These are phyloP conservation scores for Taphrina populina DNA, from an alignment of 1,139 yeast species.

Conservation along the genomic window DNA sequence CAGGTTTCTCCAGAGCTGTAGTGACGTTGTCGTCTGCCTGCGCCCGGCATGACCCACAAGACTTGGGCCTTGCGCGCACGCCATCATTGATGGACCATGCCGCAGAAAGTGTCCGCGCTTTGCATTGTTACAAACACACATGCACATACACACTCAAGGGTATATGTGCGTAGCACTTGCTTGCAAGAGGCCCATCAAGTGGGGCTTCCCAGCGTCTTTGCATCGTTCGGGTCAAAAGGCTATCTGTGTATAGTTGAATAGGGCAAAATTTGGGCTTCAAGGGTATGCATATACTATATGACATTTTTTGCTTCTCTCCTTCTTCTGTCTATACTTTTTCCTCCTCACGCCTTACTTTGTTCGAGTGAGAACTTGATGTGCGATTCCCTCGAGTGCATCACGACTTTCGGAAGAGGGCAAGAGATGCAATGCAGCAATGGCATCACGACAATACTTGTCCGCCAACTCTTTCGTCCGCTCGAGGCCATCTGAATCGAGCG, in stretches of 20 bases:
- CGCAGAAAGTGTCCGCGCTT: no score
- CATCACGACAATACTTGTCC: slow-evolving; percentile 68
- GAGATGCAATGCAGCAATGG: slow-evolving; percentile 61
- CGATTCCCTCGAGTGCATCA: slow-evolving; percentile 79
- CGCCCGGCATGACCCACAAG: no score
- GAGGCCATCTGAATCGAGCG: slow-evolving; percentile 69
- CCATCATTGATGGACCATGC: no score
- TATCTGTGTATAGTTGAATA: no score
- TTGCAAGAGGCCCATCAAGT: no score
- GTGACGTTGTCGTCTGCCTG: background rate
- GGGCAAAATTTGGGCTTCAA: background rate
- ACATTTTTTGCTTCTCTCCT: background rate
- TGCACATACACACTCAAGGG: no score
- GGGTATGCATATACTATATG: background rate
- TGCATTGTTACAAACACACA: no score
- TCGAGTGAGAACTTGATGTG: slow-evolving; percentile 81
- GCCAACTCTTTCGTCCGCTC: slow-evolving; percentile 77
- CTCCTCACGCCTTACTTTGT: slow-evolving; percentile 51
- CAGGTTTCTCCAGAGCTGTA: background rate
- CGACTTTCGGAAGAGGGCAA: slow-evolving; percentile 89
- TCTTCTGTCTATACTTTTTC: background rate
- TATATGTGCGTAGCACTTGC: no score
- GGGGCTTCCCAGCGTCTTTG: no score
- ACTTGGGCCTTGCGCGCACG: no score
- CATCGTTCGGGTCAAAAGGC: no score